Evolutionary conservation across 345 rosid genomes (phyloP), one percentile per base, ranked within the genome.

Genomic region (Murraya paniculata): DNA sequence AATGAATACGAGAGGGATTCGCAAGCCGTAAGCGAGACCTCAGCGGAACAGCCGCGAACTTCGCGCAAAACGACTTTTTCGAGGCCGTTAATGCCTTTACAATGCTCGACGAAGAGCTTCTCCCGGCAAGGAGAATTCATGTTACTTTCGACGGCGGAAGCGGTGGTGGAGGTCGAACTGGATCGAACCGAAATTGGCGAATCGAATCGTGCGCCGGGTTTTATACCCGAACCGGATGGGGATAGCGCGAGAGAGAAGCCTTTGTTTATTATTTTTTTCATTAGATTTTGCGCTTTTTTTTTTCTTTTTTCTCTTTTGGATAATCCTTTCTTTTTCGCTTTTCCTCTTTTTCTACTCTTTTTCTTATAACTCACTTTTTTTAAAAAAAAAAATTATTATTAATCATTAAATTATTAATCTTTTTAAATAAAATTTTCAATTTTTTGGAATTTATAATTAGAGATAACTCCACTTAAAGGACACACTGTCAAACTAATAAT

Each of bases 21-120:
- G 50, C 1, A 3, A 41, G 48, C 16, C 14, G 48, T 0, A 11
- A 45, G 50, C 50, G 18, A 45, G 83, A 94, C 98, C 98, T 95
- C 97, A 30, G 83, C 91, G 38, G 97, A 89, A 73, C 82, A 85
- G 64, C 91, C 89, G 0, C 87, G 88, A 60, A 57, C 79, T 76
- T 89, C 93, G 2, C 95, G 86, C 74, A 95, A 77, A 72, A 90
- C 84, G 84, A 95, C 83, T 85, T 89, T 95, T 19, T 91, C 91
- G 79, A 95, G 91, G 77, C 94, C 95, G 68, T 91, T 90, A 56
- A 85, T 35, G 71, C 98, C 98, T 78, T 85, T 91, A 81, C 91
- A 80, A 72, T 62, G 82, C 82, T 89, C 89, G 22, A 88, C 84
- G 71, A 75, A 82, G 56, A 64, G 41, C 55, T 67, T 77, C 76